Evolutionary conservation across 129 eudicot species (phyloP).

Genomic region (Dittrichia graveolens): DNA sequence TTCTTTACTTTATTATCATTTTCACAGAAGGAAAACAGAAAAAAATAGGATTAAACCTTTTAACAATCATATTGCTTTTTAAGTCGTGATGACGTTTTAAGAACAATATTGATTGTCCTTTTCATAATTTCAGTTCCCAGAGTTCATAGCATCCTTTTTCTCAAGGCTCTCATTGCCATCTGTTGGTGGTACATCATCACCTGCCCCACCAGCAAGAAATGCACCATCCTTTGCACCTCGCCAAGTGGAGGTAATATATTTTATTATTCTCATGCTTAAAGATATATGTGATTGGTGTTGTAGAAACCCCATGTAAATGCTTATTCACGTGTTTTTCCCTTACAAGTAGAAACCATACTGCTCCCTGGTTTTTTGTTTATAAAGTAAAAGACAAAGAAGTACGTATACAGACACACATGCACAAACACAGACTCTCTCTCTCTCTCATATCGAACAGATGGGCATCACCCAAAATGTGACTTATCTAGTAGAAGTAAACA

Average conservation of each 20-base stretch:
- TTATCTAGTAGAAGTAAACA: too few species aligned
- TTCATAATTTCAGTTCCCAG: conserved; percentile 70
- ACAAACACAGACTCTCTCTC: too few species aligned
- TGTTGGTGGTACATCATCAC: conserved; percentile 51
- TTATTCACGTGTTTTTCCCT: not conserved
- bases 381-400: too few species aligned
- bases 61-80: conserved; percentile 14
- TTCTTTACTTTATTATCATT: not conserved
- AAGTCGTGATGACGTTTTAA: not conserved
- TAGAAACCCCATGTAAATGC: not conserved
- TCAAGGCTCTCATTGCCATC: conserved; percentile 86
- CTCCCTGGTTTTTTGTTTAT: not conserved
- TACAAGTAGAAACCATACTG: not conserved
- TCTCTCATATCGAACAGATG: too few species aligned
- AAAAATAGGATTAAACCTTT: not conserved
- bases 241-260: conserved; percentile 68
- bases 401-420: too few species aligned
- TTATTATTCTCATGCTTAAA: not conserved
- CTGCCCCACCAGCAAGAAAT: conserved; percentile 66
- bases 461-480: too few species aligned
- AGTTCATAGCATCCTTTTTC: conserved; percentile 72
- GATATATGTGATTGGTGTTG: conserved; percentile 10
- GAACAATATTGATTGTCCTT: not conserved
- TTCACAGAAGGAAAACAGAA: not conserved
- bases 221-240: conserved; percentile 58